These are phyloP conservation scores for Plasmodium billcollinsi DNA, from an alignment of 169 alveolate genomes.

Conservation along the genomic window DNA sequence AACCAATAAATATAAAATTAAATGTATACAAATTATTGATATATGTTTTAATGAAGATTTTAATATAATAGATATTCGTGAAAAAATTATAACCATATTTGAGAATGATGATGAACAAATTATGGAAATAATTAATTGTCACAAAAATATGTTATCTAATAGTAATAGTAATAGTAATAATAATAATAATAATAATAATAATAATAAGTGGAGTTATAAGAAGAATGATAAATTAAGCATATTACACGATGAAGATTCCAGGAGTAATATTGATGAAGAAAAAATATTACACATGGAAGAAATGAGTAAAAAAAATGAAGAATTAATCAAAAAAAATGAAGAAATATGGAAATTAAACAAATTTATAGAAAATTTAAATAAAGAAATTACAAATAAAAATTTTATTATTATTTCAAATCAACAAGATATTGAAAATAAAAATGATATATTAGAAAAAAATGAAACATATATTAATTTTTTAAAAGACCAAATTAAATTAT, in stretches of 20 bases:
- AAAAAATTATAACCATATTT: slow-evolving; percentile 40
- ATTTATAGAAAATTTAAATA: slow-evolving; percentile 62
- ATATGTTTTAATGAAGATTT: slow-evolving; percentile 73
- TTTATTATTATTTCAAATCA: slow-evolving; percentile 45
- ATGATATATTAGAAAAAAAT: slow-evolving; percentile 59
- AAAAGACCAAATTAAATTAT: slow-evolving; percentile 59
- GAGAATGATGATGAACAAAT: slow-evolving; percentile 72
- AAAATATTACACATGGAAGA: slow-evolving; percentile 64
- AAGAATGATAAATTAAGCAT: not conserved
- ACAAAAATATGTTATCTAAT: slow-evolving; percentile 30
- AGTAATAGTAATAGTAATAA: slow-evolving; percentile 7
- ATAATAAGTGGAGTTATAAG: slow-evolving; percentile 6
- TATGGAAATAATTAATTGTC: slow-evolving; percentile 55
- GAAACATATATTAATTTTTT: slow-evolving; percentile 40
- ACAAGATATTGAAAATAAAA: slow-evolving; percentile 65
- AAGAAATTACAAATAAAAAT: slow-evolving; percentile 64
- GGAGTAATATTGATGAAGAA: slow-evolving; percentile 20
- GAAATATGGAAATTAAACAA: slow-evolving; percentile 72
- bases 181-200: not conserved
- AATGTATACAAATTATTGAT: slow-evolving; percentile 73
- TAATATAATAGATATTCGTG: slow-evolving; percentile 57
- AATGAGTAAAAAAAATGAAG: slow-evolving; percentile 75
- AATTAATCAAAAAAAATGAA: slow-evolving; percentile 61
- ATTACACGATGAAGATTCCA: slow-evolving; percentile 13
- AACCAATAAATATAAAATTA: slow-evolving; percentile 41